Conservation (phyloP, 371 early-diverging fungal genomes). For the Circinella minor region DNA sequence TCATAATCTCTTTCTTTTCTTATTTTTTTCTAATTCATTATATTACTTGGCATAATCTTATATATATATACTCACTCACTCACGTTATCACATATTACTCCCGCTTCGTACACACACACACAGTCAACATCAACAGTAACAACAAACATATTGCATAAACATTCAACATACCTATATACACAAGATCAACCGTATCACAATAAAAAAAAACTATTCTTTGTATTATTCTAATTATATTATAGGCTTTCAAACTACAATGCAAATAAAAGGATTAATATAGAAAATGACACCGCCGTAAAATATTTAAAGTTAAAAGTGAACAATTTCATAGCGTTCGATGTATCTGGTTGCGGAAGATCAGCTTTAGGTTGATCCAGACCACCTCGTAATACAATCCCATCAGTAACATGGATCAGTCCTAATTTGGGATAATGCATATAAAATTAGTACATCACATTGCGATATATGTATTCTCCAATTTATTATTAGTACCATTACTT, state of each 20-base stretch:
- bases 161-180: neutral
- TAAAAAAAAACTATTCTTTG: neutral
- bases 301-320: neutral
- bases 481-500: neutral
- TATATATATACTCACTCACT: too few relatives aligned
- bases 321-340: neutral
- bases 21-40: neutral
- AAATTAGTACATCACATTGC: too few relatives aligned
- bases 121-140: too few relatives aligned
- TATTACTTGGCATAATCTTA: too few relatives aligned
- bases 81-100: too few relatives aligned
- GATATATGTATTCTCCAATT: too few relatives aligned
- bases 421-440: neutral
- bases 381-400: constrained; percentile 26
- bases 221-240: neutral
- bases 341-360: constrained; percentile 40
- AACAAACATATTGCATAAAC: too few relatives aligned
- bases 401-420: constrained; percentile 15
- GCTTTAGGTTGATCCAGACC: constrained; percentile 48
- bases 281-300: neutral
- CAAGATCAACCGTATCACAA: neutral
- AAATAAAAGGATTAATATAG: neutral
- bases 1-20: neutral
- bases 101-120: too few relatives aligned
- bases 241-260: neutral